Percentiles rank a stretch among this genome's conserved stretches.
These are phyloP conservation scores for Erodium chrysanthum DNA, from an alignment of 441 rosid species.

Conservation along the genomic window DNA sequence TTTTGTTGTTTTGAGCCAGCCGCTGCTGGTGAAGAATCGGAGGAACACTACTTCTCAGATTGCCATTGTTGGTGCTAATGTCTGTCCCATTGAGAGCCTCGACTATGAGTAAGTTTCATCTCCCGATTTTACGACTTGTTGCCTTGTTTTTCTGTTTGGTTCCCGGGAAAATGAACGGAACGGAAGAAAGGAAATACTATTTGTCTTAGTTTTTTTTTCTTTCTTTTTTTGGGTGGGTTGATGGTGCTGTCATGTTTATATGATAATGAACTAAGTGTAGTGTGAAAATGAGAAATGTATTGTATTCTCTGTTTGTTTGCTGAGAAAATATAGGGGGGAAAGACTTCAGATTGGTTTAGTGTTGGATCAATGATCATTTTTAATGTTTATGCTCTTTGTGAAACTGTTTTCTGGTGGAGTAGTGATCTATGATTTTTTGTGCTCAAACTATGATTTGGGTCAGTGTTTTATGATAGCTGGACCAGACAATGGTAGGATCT, in stretches of 20 bases:
- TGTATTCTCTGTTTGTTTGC: not conserved
- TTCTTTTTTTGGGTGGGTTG: not conserved
- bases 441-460: not conserved
- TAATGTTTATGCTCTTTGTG: not conserved
- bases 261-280: not conserved
- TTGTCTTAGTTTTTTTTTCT: not conserved
- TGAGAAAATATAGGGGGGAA: not conserved
- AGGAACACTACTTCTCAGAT: slow-evolving; percentile 16
- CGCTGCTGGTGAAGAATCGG: too few relatives aligned
- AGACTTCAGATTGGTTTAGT: not conserved
- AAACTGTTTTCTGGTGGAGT: not conserved
- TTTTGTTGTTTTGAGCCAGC: too few relatives aligned
- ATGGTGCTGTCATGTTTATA: not conserved
- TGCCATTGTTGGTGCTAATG: slow-evolving; percentile 19
- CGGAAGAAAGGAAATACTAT: not conserved
- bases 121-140: not conserved
- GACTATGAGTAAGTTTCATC: slow-evolving; percentile 15
- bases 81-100: slow-evolving; percentile 19
- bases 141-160: not conserved
- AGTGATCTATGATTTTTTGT: not conserved
- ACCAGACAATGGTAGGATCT: not conserved
- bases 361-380: not conserved
- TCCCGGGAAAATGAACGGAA: not conserved
- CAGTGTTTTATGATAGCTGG: not conserved
- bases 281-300: not conserved